Evolutionary conservation across 1,139 yeast species (phyloP).

Genomic region (Schwanniomyces etchellsii): DNA sequence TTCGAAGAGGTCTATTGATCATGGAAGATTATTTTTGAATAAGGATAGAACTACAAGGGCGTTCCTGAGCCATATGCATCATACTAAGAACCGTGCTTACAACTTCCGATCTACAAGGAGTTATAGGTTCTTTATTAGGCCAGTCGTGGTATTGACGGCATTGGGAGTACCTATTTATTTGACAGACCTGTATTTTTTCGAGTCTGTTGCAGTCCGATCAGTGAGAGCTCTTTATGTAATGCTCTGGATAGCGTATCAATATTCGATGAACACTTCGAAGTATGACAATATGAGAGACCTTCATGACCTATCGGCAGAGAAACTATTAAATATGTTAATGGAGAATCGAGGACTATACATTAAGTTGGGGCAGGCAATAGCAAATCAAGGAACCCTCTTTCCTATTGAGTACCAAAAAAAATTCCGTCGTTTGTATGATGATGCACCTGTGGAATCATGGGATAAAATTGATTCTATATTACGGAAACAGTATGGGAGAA

Average conservation of each 20-base stretch:
- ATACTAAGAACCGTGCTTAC: no score
- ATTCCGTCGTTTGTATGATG: constrained; percentile 57
- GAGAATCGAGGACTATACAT: constrained; percentile 68
- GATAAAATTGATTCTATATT: constrained; percentile 41
- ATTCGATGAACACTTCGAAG: constrained; percentile 42
- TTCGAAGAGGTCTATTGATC: no score
- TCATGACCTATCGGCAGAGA: constrained; percentile 57
- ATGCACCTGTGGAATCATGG: constrained; percentile 70
- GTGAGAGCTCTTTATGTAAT: constrained; percentile 45
- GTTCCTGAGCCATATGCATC: no score
- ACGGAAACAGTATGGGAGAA: constrained; percentile 36
- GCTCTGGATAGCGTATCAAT: constrained; percentile 52
- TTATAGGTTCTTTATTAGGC: constrained; percentile 2
- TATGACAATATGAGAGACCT: constrained; percentile 41
- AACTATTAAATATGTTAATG: constrained; percentile 46
- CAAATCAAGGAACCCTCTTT: constrained; percentile 62
- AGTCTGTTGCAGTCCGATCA: constrained; percentile 50
- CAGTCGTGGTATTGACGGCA: constrained; percentile 6
- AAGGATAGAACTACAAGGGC: no score
- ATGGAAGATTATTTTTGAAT: no score
- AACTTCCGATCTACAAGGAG: no score
- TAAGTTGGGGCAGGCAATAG: constrained; percentile 72
- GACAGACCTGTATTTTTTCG: constrained; percentile 38
- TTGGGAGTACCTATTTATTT: constrained; percentile 18
- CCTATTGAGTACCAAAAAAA: constrained; percentile 57